phyloP scores from a whole-genome alignment of 331 rosid genomes.

The Quercus tomentella region DNA sequence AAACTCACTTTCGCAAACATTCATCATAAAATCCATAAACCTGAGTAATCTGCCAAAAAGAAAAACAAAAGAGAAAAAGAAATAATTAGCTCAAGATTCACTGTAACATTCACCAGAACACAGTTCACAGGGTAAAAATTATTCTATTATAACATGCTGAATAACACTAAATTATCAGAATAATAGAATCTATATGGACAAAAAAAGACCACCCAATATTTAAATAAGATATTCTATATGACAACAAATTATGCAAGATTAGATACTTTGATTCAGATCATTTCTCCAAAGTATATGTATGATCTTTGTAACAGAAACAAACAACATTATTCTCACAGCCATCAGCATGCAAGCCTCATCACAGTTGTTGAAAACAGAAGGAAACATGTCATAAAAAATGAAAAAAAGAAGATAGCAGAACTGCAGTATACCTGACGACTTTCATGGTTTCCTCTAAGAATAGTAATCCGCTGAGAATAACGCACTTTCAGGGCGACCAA shows the following conservation, averaged over 20 bases:
- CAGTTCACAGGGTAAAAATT: too few relatives aligned
- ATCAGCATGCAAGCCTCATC: not conserved
- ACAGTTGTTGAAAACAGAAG: not conserved
- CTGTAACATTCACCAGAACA: conserved; percentile 6
- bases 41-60: conserved; percentile 74
- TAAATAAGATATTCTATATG: not conserved
- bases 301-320: conserved; percentile 10
- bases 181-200: not conserved
- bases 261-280: not conserved
- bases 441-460: conserved; percentile 99
- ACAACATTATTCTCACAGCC: conserved; percentile 2
- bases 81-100: conserved; percentile 23
- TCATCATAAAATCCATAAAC: conserved; percentile 96
- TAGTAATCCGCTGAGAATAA: conserved; percentile 90
- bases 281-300: not conserved
- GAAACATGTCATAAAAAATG: not conserved
- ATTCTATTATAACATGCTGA: not conserved
- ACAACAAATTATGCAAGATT: not conserved
- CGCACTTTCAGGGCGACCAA: conserved; percentile 94
- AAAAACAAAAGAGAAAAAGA: conserved; percentile 2
- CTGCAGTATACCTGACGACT: conserved; percentile 83
- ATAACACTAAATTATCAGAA: not conserved
- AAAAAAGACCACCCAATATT: not conserved
- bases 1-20: conserved; percentile 88
- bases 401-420: not conserved